These are phyloP conservation scores for Saccharomyces pastorianus DNA, from an alignment of 1,139 yeast species.

Conservation along the genomic window DNA sequence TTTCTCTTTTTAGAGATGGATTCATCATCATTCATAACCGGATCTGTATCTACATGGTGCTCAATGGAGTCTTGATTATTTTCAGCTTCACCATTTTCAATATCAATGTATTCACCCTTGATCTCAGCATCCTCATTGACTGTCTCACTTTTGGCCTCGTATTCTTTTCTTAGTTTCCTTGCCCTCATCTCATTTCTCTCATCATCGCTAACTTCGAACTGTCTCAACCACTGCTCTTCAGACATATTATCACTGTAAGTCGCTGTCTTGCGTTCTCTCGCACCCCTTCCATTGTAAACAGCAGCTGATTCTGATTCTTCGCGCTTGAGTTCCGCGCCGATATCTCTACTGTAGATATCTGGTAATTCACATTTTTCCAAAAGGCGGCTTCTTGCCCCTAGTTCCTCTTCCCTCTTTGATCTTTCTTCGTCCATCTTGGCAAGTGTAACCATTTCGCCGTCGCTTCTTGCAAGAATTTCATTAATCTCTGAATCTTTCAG, in stretches of 20 bases:
- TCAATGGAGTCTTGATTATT: not conserved
- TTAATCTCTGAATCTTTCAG: slow-evolving; percentile 67
- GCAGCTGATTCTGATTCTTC: slow-evolving; percentile 39
- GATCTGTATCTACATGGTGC: slow-evolving; percentile 9
- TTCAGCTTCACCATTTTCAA: not conserved
- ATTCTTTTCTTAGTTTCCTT: slow-evolving; percentile 3
- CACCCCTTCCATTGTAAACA: slow-evolving; percentile 43
- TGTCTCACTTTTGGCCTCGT: not conserved
- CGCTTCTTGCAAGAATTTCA: slow-evolving; percentile 62
- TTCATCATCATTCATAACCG: slow-evolving; percentile 14
- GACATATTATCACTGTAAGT: slow-evolving; percentile 61
- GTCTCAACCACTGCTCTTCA: slow-evolving; percentile 71
- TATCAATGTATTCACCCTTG: not conserved
- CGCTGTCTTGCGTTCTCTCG: slow-evolving; percentile 53
- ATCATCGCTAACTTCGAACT: slow-evolving; percentile 41
- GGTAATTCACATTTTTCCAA: slow-evolving; percentile 60
- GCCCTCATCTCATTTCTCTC: slow-evolving; percentile 18
- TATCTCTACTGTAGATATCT: slow-evolving; percentile 57
- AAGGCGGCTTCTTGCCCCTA: slow-evolving; percentile 41
- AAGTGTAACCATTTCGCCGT: slow-evolving; percentile 48
- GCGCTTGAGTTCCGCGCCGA: slow-evolving; percentile 39
- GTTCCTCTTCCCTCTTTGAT: slow-evolving; percentile 37
- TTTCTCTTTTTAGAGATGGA: slow-evolving; percentile 17
- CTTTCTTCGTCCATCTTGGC: slow-evolving; percentile 52
- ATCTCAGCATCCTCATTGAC: not conserved